Conservation (phyloP, 306 rosid genomes). For the Aeschynomene evenia region DNA sequence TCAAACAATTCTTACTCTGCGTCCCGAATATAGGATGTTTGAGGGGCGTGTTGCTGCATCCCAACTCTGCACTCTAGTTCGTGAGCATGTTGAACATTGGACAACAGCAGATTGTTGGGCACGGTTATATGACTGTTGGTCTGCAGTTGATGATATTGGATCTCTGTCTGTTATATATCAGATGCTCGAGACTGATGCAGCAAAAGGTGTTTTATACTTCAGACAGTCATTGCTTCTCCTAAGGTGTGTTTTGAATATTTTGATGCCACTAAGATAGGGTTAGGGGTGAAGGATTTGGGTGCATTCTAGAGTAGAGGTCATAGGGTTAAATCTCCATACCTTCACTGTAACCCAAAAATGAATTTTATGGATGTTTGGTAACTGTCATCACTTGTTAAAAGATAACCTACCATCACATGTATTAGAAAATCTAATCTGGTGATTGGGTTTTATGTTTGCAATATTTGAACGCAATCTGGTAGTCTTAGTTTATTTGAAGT, state of each 20-base stretch:
- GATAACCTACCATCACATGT: not conserved
- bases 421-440: not conserved
- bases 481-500: not conserved
- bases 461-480: not conserved
- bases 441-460: conserved; percentile 10
- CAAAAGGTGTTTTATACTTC: conserved; percentile 86
- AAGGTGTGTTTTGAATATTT: conserved; percentile 52
- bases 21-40: conserved; percentile 81
- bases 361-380: not conserved
- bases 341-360: not conserved
- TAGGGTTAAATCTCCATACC: not conserved
- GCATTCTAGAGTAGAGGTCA: conserved; percentile 1
- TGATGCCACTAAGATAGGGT: not conserved
- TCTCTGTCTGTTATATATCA: conserved; percentile 91
- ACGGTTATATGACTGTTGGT: conserved; percentile 88
- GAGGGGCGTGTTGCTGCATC: conserved; percentile 91
- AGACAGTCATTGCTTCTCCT: conserved; percentile 97
- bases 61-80: conserved; percentile 80
- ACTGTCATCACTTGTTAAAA: not conserved
- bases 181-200: conserved; percentile 94
- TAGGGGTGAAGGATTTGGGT: not conserved
- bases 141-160: conserved; percentile 93
- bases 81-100: conserved; percentile 88
- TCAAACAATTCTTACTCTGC: conserved; percentile 85
- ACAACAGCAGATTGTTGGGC: conserved; percentile 95